Evolutionary conservation across 1,139 yeast genomes (phyloP).

Genomic region (Scheffersomyces cryptocercus): DNA sequence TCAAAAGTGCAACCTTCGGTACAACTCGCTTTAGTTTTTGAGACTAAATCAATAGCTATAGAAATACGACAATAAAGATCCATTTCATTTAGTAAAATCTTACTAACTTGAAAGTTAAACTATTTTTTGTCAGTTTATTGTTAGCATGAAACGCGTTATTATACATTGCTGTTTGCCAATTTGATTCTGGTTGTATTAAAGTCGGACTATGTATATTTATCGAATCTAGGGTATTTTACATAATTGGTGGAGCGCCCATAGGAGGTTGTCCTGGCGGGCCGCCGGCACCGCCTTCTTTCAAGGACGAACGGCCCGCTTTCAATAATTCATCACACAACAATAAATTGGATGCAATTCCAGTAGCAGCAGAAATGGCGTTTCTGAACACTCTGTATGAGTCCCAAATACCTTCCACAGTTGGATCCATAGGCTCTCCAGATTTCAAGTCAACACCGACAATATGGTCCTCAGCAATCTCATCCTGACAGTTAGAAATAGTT

Average conservation of each 20-base stretch:
- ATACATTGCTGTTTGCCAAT: no score
- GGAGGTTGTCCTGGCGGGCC: constrained; percentile 13
- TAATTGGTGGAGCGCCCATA: constrained; percentile 19
- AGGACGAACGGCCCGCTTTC: constrained; percentile 92
- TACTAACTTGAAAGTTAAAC: no score
- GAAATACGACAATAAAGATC: no score
- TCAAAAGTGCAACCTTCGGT: no score
- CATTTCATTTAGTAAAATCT: no score
- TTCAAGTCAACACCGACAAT: constrained; percentile 88
- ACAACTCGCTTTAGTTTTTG: no score
- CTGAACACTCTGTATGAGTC: constrained; percentile 92
- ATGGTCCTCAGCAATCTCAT: constrained; percentile 80
- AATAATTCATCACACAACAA: constrained; percentile 92
- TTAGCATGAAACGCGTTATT: no score
- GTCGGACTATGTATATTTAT: no score
- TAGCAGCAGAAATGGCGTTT: constrained; percentile 89
- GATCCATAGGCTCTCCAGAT: constrained; percentile 96
- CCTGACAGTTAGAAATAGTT: constrained; percentile 86
- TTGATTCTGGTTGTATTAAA: no score
- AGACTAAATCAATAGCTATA: no score
- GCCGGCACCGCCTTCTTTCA: constrained; percentile 54
- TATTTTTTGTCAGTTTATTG: no score
- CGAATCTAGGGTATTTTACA: constrained; percentile 6
- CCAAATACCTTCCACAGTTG: constrained; percentile 92
- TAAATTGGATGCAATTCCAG: constrained; percentile 91